Evolutionary conservation across 805 yeast genomes (phyloP), one percentile per base, ranked within the genome.

Genomic region (Yamadazyma sp.): DNA sequence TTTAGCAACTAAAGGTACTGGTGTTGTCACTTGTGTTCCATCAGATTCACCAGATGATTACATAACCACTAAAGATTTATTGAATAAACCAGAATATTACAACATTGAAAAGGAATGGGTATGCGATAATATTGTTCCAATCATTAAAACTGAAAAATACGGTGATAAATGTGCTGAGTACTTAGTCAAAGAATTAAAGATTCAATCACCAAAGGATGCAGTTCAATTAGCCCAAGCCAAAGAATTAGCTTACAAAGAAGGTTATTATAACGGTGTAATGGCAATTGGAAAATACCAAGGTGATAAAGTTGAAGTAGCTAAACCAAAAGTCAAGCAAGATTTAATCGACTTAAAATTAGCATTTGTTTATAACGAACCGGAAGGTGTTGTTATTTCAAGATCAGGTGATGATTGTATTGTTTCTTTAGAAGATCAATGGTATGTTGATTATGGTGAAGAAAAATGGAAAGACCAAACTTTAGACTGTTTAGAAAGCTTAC

Each of bases 21-120:
- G 98, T 71, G 97, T 93, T 30, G 98, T 93, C 39, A 91, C 98
- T 5, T 93, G 96, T 71, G 98, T 89, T 44, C 98, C 98, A 44
- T 82, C 96, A n/a, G 96, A 89, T 63, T 89, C 98, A 39, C 98
- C 98, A 42, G 98, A 93, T 69, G 98, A 93, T 70, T 93, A 54
- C 57, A 80, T 91, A 63, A 93, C 96, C 41, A 76, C 83, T 31
- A 73, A 71, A 52, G 98, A 93, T 49, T 75, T 93, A 51, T 74
- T 75, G 50, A 80, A 86, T 70, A 91, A 91, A 69, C 84, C 97
- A 21, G 97, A 87, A 53, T 91, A 80, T 62, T 89, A 91, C 60
- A 76, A 80, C 36, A 85, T 91, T 54, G 73, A 89, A 43, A 73
- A 79, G 50, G 88, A 81, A 43, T 93, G 98, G 98, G 93, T 86